These are phyloP conservation scores for Apium graveolens DNA, from an alignment of 129 eudicot species.

Conservation along the genomic window DNA sequence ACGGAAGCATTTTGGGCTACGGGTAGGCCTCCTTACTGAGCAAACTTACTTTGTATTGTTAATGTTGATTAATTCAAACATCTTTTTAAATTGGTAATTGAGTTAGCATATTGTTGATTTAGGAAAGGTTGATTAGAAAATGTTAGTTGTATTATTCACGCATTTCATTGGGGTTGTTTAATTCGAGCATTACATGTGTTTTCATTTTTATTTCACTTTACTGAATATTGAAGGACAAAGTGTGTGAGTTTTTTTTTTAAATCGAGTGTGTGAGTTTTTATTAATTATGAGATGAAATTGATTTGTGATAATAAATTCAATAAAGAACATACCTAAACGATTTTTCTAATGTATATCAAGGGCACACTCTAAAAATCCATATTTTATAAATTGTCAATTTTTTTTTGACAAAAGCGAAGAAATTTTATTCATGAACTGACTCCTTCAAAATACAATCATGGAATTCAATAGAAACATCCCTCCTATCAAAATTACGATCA, in stretches of 20 bases:
- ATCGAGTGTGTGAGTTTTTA: background rate
- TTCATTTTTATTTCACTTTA: background rate
- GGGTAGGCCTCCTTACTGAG: slow-evolving; percentile 42
- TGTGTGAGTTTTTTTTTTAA: background rate
- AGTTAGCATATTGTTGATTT: background rate
- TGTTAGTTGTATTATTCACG: background rate
- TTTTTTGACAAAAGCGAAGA: too few species aligned
- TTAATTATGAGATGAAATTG: background rate
- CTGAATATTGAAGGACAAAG: background rate
- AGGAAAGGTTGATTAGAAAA: background rate
- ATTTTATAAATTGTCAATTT: too few species aligned
- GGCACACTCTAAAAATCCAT: too few species aligned
- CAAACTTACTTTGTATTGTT: background rate
- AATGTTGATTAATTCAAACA: background rate
- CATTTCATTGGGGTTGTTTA: background rate
- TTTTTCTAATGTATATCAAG: too few species aligned
- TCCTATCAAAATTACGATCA: too few species aligned
- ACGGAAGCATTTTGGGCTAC: slow-evolving; percentile 54
- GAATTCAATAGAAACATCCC: too few species aligned
- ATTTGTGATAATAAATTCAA: background rate
- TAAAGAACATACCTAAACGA: background rate
- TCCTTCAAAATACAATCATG: too few species aligned
- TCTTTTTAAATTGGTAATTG: background rate
- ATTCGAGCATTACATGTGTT: background rate
- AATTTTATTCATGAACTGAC: too few species aligned